These are phyloP conservation scores for Pinus albicaulis DNA, from an alignment of 75 land plant species.

Conservation along the genomic window DNA sequence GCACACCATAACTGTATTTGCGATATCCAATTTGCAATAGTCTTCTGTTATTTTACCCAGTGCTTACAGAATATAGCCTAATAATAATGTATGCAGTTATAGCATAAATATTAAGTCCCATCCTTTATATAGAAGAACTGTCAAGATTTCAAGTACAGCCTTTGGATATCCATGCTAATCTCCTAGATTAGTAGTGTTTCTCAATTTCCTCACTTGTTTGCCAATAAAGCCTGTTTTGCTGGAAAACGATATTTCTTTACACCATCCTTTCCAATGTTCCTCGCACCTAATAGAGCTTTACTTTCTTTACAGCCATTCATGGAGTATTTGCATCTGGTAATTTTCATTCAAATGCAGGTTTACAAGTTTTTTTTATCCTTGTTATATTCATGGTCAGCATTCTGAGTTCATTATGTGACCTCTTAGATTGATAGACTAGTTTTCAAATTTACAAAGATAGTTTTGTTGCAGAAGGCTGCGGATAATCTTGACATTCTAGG, in stretches of 20 bases:
- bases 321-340: background rate
- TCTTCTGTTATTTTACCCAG: background rate
- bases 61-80: background rate
- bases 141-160: background rate
- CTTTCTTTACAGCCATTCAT: background rate
- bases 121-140: background rate
- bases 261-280: background rate
- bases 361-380: background rate
- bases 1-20: background rate
- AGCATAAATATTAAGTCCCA: background rate
- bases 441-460: background rate
- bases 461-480: background rate
- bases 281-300: background rate
- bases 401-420: background rate
- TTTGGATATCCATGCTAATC: background rate
- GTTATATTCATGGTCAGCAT: background rate
- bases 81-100: background rate
- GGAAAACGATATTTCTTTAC: background rate
- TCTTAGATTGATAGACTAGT: background rate
- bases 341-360: background rate
- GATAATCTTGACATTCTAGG: background rate
- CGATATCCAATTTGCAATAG: background rate
- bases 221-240: background rate
- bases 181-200: background rate
- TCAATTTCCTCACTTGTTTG: background rate